Base-by-base conservation (phyloP, 2,329 filamentous ascomycete species). In the Ascochyta fabae region DNA sequence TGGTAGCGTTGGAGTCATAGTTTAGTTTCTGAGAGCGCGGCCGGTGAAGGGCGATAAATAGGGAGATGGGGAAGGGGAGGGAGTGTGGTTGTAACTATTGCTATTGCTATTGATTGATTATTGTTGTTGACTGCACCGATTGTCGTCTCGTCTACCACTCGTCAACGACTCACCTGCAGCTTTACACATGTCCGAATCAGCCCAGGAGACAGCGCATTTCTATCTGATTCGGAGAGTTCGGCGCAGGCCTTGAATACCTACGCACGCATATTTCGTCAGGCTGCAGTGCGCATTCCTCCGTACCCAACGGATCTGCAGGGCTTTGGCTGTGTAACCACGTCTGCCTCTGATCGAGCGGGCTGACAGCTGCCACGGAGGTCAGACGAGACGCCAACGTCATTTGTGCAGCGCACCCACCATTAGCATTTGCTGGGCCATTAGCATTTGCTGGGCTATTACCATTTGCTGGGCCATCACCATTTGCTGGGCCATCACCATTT, bases 171-270 rank as follows among this genome's bases (percentile, higher is more conserved):
- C 45, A 19, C 1, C 52, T 55, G 45, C 52, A 55, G 41, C 45
- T 40, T 41, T 33, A 50, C 53, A 64, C 66, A 75, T 75, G 72
- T 73, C 64, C 65, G 63, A 65, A 56, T 63, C 66, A 65, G 60
- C 64, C 53, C 57, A 60, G 51, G 66, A 58, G 40, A 61, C 56
- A 62, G 59, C 63, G 52, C 67, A 70, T 61, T 66, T 61, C 61
- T 69, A 66, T 61, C 63, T 71, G 65, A 72, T 73, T 65, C 65
- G 70, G 64, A 69, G 70, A 70, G 62, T 67, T 49, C 65, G 72
- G 64, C 72, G 71, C 61, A 68, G 65, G 45, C 59, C 64, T 48
- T 66, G 64, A 67, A 23, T 10, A 27, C 6, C 27, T 13, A 24
- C 38, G 4, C 45, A 26, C 26, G 39, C 42, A 33, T 27, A 23